These are phyloP conservation scores for Arctium minus DNA, from an alignment of 129 eudicot species.

Conservation along the genomic window DNA sequence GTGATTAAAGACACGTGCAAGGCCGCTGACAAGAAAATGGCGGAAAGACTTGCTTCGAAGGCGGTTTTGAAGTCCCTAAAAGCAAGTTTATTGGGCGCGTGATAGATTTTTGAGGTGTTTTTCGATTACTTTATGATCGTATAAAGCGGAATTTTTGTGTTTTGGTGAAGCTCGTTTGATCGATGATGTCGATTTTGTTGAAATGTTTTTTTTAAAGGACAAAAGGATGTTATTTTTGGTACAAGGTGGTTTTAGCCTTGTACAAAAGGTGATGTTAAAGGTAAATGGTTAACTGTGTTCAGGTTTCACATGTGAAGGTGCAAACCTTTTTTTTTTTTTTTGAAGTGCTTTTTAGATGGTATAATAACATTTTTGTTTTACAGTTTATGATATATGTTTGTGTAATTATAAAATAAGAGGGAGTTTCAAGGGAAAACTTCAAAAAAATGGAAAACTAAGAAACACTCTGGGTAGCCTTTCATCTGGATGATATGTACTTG, in stretches of 20 bases:
- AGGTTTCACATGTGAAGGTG: background rate
- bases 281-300: background rate
- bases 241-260: background rate
- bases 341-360: too few relatives aligned
- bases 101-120: background rate
- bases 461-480: too few relatives aligned
- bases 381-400: too few relatives aligned
- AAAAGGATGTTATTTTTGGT: background rate
- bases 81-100: constrained; percentile 2
- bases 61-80: constrained; percentile 52
- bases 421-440: too few relatives aligned
- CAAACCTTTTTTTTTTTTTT: too few relatives aligned
- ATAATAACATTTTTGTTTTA: too few relatives aligned
- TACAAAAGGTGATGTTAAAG: background rate
- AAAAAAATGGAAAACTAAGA: too few relatives aligned
- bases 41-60: constrained; percentile 55
- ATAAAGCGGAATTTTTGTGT: too few relatives aligned
- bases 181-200: background rate
- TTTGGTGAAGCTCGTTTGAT: background rate
- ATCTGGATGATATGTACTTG: too few relatives aligned
- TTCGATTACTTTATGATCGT: background rate
- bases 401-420: too few relatives aligned
- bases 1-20: constrained; percentile 24
- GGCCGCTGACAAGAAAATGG: constrained; percentile 41
- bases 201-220: background rate